These are phyloP conservation scores for Pseudonitzschia multiseries DNA, from an alignment of 108 stramenopile genomes.

Conservation along the genomic window DNA sequence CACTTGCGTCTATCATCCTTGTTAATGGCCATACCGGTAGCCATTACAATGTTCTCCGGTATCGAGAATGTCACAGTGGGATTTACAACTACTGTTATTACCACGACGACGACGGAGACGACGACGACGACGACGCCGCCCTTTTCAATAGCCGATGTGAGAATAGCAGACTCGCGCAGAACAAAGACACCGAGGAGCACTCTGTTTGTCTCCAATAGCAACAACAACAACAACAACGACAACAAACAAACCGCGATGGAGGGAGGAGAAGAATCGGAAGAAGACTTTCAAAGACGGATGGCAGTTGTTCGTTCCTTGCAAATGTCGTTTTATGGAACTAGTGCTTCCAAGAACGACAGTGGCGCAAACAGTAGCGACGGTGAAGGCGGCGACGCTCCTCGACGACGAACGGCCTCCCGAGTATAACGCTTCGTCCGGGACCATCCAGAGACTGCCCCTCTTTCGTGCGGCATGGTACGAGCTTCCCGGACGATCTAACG, in stretches of 20 bases:
- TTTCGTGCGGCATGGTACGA: constrained; percentile 77
- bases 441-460: constrained; percentile 47
- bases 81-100: too few relatives aligned
- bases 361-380: background rate
- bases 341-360: background rate
- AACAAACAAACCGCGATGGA: background rate
- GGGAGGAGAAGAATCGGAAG: constrained; percentile 20
- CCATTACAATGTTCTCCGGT: too few relatives aligned
- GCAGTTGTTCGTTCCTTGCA: constrained; percentile 40
- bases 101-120: too few relatives aligned
- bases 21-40: too few relatives aligned
- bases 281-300: constrained; percentile 30
- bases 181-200: too few relatives aligned
- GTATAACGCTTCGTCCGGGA: background rate
- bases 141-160: too few relatives aligned
- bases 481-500: constrained; percentile 75
- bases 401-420: background rate
- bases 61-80: too few relatives aligned
- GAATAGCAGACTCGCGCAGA: too few relatives aligned
- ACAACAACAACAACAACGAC: constrained; percentile 13
- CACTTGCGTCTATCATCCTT: too few relatives aligned
- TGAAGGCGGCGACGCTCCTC: background rate
- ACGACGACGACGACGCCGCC: too few relatives aligned
- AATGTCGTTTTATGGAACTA: constrained; percentile 30
- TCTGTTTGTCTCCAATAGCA: constrained; percentile 5